Evolutionary conservation across 257 asterid species (phyloP), one percentile per base, ranked within the genome.

Genomic region (Henckelia pumila): DNA sequence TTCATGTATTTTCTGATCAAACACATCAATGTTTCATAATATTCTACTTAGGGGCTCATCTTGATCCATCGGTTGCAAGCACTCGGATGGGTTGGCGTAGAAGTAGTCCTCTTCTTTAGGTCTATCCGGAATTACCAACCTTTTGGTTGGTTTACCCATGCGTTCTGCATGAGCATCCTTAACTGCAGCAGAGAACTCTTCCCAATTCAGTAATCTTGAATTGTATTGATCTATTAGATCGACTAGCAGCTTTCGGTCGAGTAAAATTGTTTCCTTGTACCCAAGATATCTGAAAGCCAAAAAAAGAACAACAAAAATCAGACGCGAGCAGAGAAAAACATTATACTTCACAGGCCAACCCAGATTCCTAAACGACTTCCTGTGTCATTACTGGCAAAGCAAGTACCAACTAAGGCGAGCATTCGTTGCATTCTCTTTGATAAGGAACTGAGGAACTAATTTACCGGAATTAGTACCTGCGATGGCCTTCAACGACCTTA

Each of bases 61-160:
- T 71, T 83, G 90, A 7, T 82, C 66, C 22, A 79, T 67, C n/a
- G 86, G 78, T 50, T 81, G 82, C 77, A 94, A 80, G 75, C 99
- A 94, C 70, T 94, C 99, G 74, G 83, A 84, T 0, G 99, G 99
- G 74, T 94, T 94, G 77, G 99, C 82, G 4, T 94, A 94, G 69
- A 94, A 94, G 70, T 94, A 94, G 73, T 94, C 99, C 74, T 94
- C 99, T 78, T 94, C 99, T 82, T 94, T 94, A 2, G 99, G 99
- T 77, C 91, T 81, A 59, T 94, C 97, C 0, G 91, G 89, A 73
- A 94, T 85, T 68, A 84, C 95, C 78, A 81, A 55, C 66, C 99
- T 73, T 70, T 66, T 82, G 22, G 56, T 78, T 0, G 95, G 99
- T 70, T 79, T 88, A 14, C 99, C 99, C 99, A 94, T 91, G 68